phyloP scores from a whole-genome alignment of 1,284 basidiomycete genomes.

The Tilletia indica region DNA sequence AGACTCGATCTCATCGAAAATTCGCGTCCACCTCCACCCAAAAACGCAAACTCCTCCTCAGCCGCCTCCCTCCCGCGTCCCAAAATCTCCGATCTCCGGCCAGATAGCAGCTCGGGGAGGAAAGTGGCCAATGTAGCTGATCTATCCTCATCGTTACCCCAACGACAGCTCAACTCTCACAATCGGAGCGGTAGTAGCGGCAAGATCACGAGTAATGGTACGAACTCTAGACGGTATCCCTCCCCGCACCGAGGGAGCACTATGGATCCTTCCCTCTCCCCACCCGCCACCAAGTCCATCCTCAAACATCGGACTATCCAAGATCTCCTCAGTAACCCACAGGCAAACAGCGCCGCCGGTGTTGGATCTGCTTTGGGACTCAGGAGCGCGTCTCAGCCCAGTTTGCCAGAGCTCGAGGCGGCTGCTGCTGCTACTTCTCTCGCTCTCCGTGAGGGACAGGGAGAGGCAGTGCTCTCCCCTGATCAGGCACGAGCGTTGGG shows the following conservation, averaged over 20 bases:
- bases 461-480: not conserved
- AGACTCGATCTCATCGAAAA: conserved; percentile 60
- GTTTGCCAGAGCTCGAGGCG: conserved; percentile 39
- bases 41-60: not conserved
- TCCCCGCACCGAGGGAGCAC: not conserved
- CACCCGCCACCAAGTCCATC: conserved; percentile 70
- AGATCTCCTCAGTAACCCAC: conserved; percentile 68
- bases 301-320: conserved; percentile 91
- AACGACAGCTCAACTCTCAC: not conserved
- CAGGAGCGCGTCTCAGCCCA: conserved; percentile 58
- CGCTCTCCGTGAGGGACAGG: not conserved
- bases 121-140: too few species aligned
- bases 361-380: conserved; percentile 56
- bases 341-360: not conserved
- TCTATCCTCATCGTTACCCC: not conserved
- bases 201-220: not conserved
- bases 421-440: conserved; percentile 29
- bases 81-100: not conserved
- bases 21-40: not conserved
- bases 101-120: not conserved
- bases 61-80: not conserved
- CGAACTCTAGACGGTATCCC: not conserved
- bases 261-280: conserved; percentile 17
- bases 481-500: not conserved
- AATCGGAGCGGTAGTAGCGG: not conserved